These are phyloP conservation scores for Hansfordia pulvinata DNA, from an alignment of 2,329 filamentous ascomycete species.

Conservation along the genomic window DNA sequence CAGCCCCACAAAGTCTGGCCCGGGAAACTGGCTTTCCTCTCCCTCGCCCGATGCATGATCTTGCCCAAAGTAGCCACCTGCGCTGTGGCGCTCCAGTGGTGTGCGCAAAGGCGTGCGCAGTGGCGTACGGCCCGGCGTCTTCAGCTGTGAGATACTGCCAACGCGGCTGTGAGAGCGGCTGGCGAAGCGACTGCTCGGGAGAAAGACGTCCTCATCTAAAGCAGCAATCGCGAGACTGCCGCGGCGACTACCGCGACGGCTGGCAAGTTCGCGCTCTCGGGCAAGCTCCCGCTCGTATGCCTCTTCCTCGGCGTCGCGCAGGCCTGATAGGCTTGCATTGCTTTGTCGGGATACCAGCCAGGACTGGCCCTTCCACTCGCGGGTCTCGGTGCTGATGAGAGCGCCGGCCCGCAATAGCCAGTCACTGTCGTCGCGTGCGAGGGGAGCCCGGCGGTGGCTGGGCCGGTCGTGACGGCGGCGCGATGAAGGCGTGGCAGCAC, in stretches of 20 bases:
- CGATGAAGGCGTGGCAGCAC: constrained; percentile 10
- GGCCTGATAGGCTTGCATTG: constrained; percentile 44
- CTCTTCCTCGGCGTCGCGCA: constrained; percentile 37
- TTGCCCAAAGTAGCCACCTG: constrained; percentile 29
- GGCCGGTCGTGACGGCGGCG: too few relatives aligned
- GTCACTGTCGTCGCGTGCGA: constrained; percentile 38
- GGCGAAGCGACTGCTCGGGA: constrained; percentile 28
- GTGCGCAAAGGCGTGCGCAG: constrained; percentile 1
- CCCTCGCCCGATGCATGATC: constrained; percentile 8
- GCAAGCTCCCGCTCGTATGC: constrained; percentile 36
- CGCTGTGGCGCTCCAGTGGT: constrained; percentile 23
- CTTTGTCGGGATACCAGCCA: constrained; percentile 55
- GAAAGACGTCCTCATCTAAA: constrained; percentile 21
- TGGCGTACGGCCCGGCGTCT: constrained; percentile 15
- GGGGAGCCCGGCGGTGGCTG: constrained; percentile 9
- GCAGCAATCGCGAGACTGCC: constrained; percentile 24
- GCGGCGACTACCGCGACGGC: constrained; percentile 32
- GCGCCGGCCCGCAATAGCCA: constrained; percentile 54
- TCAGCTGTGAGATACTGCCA: constrained; percentile 25
- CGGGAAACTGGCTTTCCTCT: constrained; percentile 24
- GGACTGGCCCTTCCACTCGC: constrained; percentile 54
- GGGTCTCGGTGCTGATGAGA: constrained; percentile 44
- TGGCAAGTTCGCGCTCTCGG: constrained; percentile 32
- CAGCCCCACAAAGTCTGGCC: constrained; percentile 50
- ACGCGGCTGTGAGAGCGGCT: constrained; percentile 32